These are phyloP conservation scores for Thielaviopsis ethacetica DNA, from an alignment of 2,329 filamentous ascomycete genomes.

Conservation along the genomic window DNA sequence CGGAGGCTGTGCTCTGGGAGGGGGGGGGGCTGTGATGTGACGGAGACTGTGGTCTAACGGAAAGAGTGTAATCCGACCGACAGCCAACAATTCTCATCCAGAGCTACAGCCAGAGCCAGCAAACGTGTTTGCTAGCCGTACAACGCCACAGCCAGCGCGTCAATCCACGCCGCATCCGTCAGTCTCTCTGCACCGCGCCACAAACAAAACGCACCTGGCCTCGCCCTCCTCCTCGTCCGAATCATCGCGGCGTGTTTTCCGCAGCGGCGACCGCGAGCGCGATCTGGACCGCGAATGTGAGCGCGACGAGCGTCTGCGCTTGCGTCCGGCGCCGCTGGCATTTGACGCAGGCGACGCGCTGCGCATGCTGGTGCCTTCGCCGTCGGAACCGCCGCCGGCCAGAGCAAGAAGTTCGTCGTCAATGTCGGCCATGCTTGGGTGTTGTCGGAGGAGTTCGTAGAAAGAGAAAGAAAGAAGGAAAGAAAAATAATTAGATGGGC, in stretches of 20 bases:
- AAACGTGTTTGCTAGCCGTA: too few relatives aligned
- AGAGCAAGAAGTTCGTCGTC: conserved; percentile 90
- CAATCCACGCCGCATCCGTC: neutral
- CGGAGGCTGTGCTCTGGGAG: neutral
- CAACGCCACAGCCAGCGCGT: too few relatives aligned
- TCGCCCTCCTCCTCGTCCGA: conserved; percentile 56
- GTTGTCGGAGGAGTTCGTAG: neutral
- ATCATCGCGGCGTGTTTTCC: conserved; percentile 20
- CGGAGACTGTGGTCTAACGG: neutral
- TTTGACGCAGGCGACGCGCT: conserved; percentile 1
- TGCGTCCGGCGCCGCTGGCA: neutral
- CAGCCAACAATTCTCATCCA: too few relatives aligned
- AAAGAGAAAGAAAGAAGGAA: neutral
- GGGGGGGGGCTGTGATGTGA: neutral
- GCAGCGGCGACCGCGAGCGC: conserved; percentile 23
- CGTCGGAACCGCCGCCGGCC: conserved; percentile 54
- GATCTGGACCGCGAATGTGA: conserved; percentile 13
- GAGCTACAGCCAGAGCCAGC: too few relatives aligned
- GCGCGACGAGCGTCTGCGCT: conserved; percentile 1
- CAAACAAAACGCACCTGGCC: conserved; percentile 27
- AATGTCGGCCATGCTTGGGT: conserved; percentile 58
- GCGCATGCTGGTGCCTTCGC: conserved; percentile 26
- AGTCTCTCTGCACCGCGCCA: neutral
- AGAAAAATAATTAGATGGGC: neutral
- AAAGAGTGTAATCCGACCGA: too few relatives aligned